Base-by-base conservation (phyloP, 176 grass and related monocot species). In the Carex scoparia region DNA sequence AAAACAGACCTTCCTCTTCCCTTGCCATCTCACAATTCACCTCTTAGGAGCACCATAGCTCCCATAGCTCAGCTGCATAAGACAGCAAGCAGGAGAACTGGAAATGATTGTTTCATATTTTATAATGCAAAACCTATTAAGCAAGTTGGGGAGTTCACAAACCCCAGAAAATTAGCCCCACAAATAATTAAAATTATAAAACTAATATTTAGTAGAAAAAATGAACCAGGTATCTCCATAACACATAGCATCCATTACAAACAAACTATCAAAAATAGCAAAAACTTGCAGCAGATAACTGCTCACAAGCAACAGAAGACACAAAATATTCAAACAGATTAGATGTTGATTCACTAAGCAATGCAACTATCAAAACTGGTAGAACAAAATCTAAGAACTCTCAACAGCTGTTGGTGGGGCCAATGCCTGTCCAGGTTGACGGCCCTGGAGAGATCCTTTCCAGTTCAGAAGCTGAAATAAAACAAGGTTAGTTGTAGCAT, bases 381-480 rank as follows among this genome's bases (percentile, higher is more conserved):
- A 1, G 23, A 54, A 75, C 9, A 19, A 74, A 53, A 54, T 75
- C 10, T 75, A 75, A 53, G 71, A 75, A 54, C 46, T 79, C 74
- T 79, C 51, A 16, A 15, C 67, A 70, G 37, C 23, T 76, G 48
- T 55, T 5, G 27, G 48, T 32, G 72, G 23, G 3, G 72, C 72
- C 72, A 76, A 76, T 54, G 81, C 81, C 46, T 18, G 54, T 54
- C 81, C 81, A 57, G 81, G 81, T 69, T 83, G 18, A 2, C 81
- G 63, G 30, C 44, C 6, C 13, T 3, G 5, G n/a, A 83, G 81
- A 7, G 61, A 18, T 69, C 81, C 81, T 69, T 3, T 63, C 44
- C 63, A 83, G 81, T 14, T 83, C 81, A 83, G 40, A 64, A 83
- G 61, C 81, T 83, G 81, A 48, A 83, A 64, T 18, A 56, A 5